Evolutionary conservation across 352 stramenopile species (phyloP), one percentile per base, ranked within the genome.

Genomic region (Phytophthora crassamura): DNA sequence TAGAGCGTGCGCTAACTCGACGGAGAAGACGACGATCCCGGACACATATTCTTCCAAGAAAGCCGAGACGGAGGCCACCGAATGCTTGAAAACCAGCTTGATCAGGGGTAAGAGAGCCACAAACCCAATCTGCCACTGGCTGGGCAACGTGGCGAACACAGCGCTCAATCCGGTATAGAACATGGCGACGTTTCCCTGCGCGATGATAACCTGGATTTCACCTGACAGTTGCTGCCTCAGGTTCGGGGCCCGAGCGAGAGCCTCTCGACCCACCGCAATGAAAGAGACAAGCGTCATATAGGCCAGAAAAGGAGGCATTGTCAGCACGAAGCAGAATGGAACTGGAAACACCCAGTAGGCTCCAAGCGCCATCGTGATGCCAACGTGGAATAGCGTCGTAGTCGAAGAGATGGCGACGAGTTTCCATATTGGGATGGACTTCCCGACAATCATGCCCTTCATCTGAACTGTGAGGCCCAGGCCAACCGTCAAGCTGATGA

Each of bases 401-500:
- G n/a, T 38, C 18, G 47, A 30, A 6, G 50, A 20, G 10, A 58
- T 34, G 2, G 36, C 25, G 6, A 48, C 50, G 18, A 58, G 15
- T 58, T 58, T 38, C 18, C 22, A 30, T 14, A 6, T 14, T 5
- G 35, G 39, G 7, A 40, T 58, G 2, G 50, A 47, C 16, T 48
- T 30, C 2, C 25, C 25, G 25, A 30, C 4, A 4, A 30, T 30
- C 25, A 30, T 30, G 2, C 36, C 50, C 35, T 48, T 58, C 36
- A 58, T 58, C 36, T 58, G 36, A 38, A 58, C 36, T 33, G 50
- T 39, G 3, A 48, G 25, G 0, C 50, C 36, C n/a, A 58, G 2
- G 8, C 35, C 36, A 28, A 58, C 50, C 2, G 50, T 48, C n/a
- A 58, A 58, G 25, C 50, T 58, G n/a, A 58, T 40, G 3, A 58